A percentile compares a stretch with the other conserved stretches of the same genome.
These are phyloP conservation scores for Aspergillus unguis DNA, from an alignment of 2,329 filamentous ascomycete species.

Conservation along the genomic window DNA sequence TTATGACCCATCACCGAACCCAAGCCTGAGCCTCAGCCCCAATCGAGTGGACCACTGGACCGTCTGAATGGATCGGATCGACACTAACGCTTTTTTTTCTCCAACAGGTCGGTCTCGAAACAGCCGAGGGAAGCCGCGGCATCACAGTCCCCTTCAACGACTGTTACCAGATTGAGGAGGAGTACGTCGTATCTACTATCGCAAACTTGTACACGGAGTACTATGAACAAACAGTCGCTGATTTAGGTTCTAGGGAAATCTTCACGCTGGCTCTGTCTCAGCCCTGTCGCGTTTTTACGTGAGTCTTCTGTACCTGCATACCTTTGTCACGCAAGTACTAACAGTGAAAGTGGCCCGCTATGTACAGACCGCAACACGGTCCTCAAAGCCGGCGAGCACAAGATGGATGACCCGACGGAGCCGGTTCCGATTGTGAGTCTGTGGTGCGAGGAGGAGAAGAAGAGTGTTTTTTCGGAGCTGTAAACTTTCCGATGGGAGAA, in stretches of 20 bases:
- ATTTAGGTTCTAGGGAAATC: conserved; percentile 6
- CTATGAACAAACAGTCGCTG: neutral
- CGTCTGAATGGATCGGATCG: no score
- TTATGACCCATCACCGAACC: neutral
- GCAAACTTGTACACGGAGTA: no score
- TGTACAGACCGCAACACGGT: no score
- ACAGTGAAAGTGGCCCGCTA: no score
- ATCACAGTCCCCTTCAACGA: conserved; percentile 8
- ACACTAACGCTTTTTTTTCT: neutral
- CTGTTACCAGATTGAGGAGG: conserved; percentile 9
- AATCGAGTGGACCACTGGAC: no score
- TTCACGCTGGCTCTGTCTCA: conserved; percentile 5
- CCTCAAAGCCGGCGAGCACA: no score
- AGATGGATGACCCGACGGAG: no score
- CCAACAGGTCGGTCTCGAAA: conserved; percentile 16
- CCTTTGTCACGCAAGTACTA: neutral
- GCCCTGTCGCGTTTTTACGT: conserved; percentile 14
- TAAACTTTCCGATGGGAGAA: no score
- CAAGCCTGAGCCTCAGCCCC: no score
- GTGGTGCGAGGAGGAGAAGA: no score
- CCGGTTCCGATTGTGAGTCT: no score
- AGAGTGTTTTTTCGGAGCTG: no score
- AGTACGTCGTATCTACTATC: conserved; percentile 6
- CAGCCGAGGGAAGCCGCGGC: conserved; percentile 5
- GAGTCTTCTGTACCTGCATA: neutral